Evolutionary conservation across 139 green algal species (phyloP), one percentile per base, ranked within the genome.

Genomic region (Chlorella sp.): DNA sequence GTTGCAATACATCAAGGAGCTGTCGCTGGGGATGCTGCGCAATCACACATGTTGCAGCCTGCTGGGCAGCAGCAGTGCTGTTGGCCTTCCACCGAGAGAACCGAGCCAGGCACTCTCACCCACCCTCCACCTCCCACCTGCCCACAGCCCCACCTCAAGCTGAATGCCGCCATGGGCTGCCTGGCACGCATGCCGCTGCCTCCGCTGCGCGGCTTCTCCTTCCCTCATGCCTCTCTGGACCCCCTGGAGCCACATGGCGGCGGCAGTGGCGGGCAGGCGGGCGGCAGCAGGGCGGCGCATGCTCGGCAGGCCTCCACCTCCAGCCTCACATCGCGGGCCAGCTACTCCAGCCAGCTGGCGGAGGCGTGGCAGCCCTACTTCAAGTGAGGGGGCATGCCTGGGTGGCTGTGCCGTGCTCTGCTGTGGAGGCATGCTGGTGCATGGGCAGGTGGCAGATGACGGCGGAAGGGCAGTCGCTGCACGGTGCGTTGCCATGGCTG

Each of bases 171-270:
- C 2, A 81, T 94, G 25, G 91, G 91, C 25, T 93, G 89, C 80
- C 84, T 94, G 68, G 89, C 83, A 1, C 83, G 91, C 63, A 90
- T 93, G 70, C 91, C 91, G 41, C 83, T 94, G 67, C 91, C 91
- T 3, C 36, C 81, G 16, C 47, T 87, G 38, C 65, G 69, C 30
- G 32, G 41, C 34, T 82, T 63, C 62, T 74, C 51, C 68, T 64
- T 81, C 65, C 74, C 44, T 7, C 23, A 60, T 23, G 60, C 51
- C 51, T 73, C 62, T 32, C 25, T 57, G 69, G 60, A 85, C 18
- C 70, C 44, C 13, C 56, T 78, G 68, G 67, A 78, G 28, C 20
- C 64, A 9, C 36, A 72, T 4, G 39, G 25, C 26, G 41, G 70
- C 26, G 26, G 21, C 39, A 34, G 64, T 30, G 26, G 64, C n/a